Conservation (phyloP, 2,329 filamentous ascomycete genomes). For the Coniochaeta sp. region DNA sequence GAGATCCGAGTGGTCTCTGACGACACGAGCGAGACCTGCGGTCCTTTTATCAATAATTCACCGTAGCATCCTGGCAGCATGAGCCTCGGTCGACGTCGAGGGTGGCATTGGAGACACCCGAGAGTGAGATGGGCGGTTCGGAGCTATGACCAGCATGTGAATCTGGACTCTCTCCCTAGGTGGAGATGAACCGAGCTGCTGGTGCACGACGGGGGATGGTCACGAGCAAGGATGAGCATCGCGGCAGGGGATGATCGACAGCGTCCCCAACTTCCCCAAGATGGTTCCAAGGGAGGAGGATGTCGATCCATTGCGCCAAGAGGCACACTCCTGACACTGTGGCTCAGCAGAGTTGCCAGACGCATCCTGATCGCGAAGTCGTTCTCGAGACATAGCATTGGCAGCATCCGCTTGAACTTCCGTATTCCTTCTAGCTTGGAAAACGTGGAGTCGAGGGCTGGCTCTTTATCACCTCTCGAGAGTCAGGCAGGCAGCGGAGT, state of each 20-base stretch:
- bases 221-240: background rate
- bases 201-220: background rate
- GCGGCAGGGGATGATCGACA: background rate
- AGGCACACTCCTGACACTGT: background rate
- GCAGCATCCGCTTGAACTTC: background rate
- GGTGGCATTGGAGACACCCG: background rate
- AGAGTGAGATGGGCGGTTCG: background rate
- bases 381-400: background rate
- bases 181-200: background rate
- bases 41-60: background rate
- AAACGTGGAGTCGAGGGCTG: background rate
- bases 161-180: background rate
- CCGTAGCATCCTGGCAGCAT: background rate
- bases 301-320: background rate
- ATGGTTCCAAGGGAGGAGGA: background rate
- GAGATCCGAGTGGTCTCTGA: background rate
- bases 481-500: background rate
- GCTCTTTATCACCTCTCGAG: background rate
- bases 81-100: background rate
- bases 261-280: background rate
- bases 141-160: background rate
- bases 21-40: background rate
- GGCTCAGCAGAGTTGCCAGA: background rate
- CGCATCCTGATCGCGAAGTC: background rate
- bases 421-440: background rate